Base-by-base conservation (phyloP, 331 rosid genomes). In the Quercus tomentella region DNA sequence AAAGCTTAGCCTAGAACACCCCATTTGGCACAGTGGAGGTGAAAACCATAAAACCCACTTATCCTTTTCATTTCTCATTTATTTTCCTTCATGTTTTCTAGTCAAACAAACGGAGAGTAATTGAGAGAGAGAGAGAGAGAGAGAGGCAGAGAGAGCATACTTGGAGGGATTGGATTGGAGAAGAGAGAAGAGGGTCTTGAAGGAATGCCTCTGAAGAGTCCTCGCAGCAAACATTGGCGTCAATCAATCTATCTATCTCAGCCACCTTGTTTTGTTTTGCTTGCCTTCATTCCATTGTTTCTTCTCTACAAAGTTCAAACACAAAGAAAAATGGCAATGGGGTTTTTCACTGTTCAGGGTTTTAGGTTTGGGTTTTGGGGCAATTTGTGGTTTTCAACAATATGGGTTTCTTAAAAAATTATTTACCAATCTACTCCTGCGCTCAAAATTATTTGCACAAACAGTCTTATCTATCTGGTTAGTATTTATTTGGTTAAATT, bases 171-270 rank as follows among this genome's bases (percentile, higher is more conserved):
- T 67, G 80, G 88, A 77, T 25, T 89, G 93, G 80, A 87, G 81
- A 61, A 90, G 81, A 77, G 84, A 80, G 4, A 89, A 88, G n/a
- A 87, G 71, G 77, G 90, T 61, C 79, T 82, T 89, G 81, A 88
- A 90, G 92, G 86, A 87, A 73, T 85, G 88, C 63, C 83, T 86
- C 56, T 85, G 91, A 51, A 89, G 88, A 66, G 84, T 85, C 76
- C 91, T 89, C 31, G 91, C 78, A 78, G 87, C 84, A 26, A 87
- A 91, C 98, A 94, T 94, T 73, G 88, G 81, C 67, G 75, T 16
- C n/a, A 37, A 43, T 33, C 75, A 21, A 41, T 73, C 55, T 54
- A 61, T 30, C 43, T 54, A 22, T 72, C 56, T 62, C 45, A 58
- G 21, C 79, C 70, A 67, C 79, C 23, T 31, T 61, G 52, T 45